Conservation (phyloP, 2,329 filamentous ascomycete species). For the Chaetomium globosum region DNA sequence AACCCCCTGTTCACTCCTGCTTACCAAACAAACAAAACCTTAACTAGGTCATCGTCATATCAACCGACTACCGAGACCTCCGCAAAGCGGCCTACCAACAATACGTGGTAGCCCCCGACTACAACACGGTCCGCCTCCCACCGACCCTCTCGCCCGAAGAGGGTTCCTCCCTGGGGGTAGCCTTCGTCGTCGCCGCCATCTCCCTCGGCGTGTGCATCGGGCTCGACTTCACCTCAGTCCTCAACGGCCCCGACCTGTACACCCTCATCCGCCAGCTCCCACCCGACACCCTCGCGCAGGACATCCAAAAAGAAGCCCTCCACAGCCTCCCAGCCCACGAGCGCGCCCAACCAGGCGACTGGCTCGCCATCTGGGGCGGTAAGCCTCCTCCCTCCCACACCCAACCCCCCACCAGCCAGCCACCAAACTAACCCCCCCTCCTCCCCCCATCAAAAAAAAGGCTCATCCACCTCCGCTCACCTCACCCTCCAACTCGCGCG, state of each 20-base stretch:
- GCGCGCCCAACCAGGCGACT: constrained; percentile 63
- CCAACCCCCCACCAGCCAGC: not conserved
- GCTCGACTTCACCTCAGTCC: constrained; percentile 60
- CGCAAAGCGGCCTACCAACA: constrained; percentile 73
- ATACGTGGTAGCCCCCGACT: constrained; percentile 66
- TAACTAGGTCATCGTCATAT: constrained; percentile 61
- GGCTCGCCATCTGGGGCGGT: constrained; percentile 75
- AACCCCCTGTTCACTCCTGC: constrained; percentile 27
- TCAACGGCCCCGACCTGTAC: constrained; percentile 62
- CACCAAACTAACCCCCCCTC: not conserved
- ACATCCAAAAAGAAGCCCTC: constrained; percentile 67
- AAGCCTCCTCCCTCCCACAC: constrained; percentile 30
- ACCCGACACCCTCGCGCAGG: constrained; percentile 55
- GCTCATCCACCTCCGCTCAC: constrained; percentile 70
- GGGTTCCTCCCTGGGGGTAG: constrained; percentile 68
- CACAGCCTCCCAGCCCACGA: constrained; percentile 55
- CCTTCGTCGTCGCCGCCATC: constrained; percentile 69
- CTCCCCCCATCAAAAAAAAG: no score
- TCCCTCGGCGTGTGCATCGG: constrained; percentile 71
- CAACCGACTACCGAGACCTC: constrained; percentile 73
- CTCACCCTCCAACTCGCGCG: constrained; percentile 69
- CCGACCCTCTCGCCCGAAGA: constrained; percentile 54
- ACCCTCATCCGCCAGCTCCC: constrained; percentile 52
- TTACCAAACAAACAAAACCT: not conserved
- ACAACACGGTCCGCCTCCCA: constrained; percentile 67